Evolutionary conservation across 495 filamentous ascomycete genomes (phyloP), one percentile per base, ranked within the genome.

Genomic region (Pyronema omphalodes): DNA sequence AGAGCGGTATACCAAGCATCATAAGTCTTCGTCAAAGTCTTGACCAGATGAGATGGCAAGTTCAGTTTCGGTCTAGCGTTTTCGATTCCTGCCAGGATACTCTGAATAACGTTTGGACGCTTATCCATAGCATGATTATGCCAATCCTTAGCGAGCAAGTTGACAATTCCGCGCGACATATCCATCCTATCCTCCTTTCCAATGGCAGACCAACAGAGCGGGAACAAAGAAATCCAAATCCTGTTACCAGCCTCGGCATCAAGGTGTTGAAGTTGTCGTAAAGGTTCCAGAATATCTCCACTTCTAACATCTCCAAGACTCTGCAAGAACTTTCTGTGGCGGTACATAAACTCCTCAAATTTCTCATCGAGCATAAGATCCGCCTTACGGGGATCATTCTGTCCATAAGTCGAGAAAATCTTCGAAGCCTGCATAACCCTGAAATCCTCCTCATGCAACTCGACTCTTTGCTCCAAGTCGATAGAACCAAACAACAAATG

Each of bases 1-100:
- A 88, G 73, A 18, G 85, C 84, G 37, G 84, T 89, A 62, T 96
- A 96, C 93, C 93, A 96, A 3, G 81, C 86, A 69, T 95, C 86
- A 60, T 89, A 96, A 0, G 84, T 91, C 62, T 81, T 83, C 17
- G 84, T 87, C 11, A 88, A 75, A 61, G 86, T 94, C 61, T 96
- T 96, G 71, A 96, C 77, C 44, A 95, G 84, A 67, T 96, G 93
- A 0, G 89, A 85, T 12, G 93, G 93, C 44, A 99, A 78, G 67
- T 87, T 93, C 69, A 88, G 87, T 34, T 82, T 76, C 1, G 93
- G 91, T 63, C 73, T 81, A 9, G 86, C 76, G 53, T 80, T 81
- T 9, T 87, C 86, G 44, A 81, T 80, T 9, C 87, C 89, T 56
- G 89, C 83, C 6, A 96, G 72, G 36, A 99, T 73, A 15, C 86